Base-by-base conservation (phyloP, 2,329 filamentous ascomycete genomes). In the Penicillium nordicum region DNA sequence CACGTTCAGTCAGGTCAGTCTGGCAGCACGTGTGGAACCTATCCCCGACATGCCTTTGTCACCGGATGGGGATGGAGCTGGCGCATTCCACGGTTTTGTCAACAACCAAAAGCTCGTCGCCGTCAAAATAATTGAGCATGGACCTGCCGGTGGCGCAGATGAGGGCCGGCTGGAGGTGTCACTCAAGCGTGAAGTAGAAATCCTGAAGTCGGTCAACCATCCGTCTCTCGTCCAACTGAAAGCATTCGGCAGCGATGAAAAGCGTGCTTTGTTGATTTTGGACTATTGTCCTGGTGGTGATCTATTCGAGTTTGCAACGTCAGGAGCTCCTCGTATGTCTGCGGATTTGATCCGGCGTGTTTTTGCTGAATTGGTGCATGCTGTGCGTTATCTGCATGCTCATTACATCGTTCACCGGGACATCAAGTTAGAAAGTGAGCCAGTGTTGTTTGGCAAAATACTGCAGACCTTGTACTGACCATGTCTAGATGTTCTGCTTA, bases 391-490 rank as follows among this genome's bases (percentile, higher is more conserved):
- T 76, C 79, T 99, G 47, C 94, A 99, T 74, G 80, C 84, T 52
- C 81, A 89, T 66, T 87, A 85, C 64, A 96, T 99, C 70, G 93
- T 97, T 52, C 94, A 99, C 72, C 86, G 94, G 58, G 94, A 99
- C 74, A 95, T 99, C 75, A 99, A 99, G 77, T 86, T 99, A 57
- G 94, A 99, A 80, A 99, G 90, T 94, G 82, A 76, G 87, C 80
- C 29, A 32, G 3, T 7, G 12, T 37, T 16, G 32, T 43, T n/a
- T 30, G 9, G 10, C 53, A 23, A 36, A 21, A 52, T n/a, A 52
- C 55, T 53, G 58, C 38, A 32, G 18, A 48, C 32, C 7, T 43
- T 14, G 23, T 52, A 50, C 62, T 65, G 45, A 71, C 65, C 51
- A 59, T 45, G 27, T 30, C 38, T 27, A 95, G 91, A 97, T 73